Percentiles rank a stretch among this genome's conserved stretches.
phyloP scores from a whole-genome alignment of 257 asterid genomes.

The Osmanthus fragrans region DNA sequence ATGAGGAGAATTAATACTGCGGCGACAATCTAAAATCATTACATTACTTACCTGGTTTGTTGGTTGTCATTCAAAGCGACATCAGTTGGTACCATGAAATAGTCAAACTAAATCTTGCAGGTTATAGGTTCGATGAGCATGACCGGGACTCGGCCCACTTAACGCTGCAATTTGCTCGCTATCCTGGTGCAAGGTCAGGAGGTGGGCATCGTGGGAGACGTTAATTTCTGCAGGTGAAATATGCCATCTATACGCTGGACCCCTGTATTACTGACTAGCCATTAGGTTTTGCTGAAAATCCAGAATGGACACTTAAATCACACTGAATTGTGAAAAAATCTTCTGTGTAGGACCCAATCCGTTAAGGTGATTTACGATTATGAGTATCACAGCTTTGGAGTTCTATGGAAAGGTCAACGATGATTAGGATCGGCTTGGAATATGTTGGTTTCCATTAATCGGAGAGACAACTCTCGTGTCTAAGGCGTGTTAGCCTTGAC shows the following conservation, averaged over 20 bases:
- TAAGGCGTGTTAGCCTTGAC: not conserved
- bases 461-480: not conserved
- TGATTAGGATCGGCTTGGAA: slow-evolving; percentile 9
- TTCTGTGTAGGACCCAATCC: slow-evolving; percentile 60
- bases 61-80: not conserved
- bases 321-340: slow-evolving; percentile 49
- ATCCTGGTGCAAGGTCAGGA: slow-evolving; percentile 68
- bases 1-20: not conserved
- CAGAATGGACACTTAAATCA: slow-evolving; percentile 18
- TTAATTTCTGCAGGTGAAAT: slow-evolving; percentile 59
- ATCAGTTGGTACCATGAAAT: slow-evolving; percentile 25
- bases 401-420: slow-evolving; percentile 7
- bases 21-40: no score
- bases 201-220: slow-evolving; percentile 53
- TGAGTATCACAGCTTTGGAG: slow-evolving; percentile 13
- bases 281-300: slow-evolving; percentile 29
- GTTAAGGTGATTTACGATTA: slow-evolving; percentile 4
- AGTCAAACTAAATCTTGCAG: slow-evolving; percentile 69
- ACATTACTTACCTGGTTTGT: not conserved
- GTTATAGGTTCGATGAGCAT: slow-evolving; percentile 60
- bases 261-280: slow-evolving; percentile 30
- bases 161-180: slow-evolving; percentile 64
- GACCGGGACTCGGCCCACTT: slow-evolving; percentile 54
- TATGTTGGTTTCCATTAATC: not conserved
- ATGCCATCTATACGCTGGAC: slow-evolving; percentile 44